Conservation (phyloP, 441 rosid genomes). For the Erodium trifolium region DNA sequence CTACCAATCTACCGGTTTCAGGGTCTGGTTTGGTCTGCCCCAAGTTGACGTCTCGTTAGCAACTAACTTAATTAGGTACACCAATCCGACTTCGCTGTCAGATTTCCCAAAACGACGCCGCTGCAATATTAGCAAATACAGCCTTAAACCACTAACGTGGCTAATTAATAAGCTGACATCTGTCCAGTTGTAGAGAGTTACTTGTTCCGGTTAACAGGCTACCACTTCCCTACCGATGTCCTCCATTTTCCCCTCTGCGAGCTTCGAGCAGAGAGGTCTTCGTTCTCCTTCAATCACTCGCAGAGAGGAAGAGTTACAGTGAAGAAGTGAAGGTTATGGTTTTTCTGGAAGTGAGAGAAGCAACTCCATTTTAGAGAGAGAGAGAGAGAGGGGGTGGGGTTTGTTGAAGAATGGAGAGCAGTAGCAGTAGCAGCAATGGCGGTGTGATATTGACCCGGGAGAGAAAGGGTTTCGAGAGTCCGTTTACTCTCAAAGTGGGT, state of each 20-base stretch:
- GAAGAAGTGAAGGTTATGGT: not conserved
- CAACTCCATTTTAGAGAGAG: not conserved
- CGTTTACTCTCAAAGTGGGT: slow-evolving; percentile 72
- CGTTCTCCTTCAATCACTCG: not conserved
- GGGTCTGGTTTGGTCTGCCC: not conserved
- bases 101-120: not conserved
- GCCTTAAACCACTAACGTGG: not conserved
- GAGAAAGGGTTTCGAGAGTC: slow-evolving; percentile 59
- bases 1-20: slow-evolving; percentile 4
- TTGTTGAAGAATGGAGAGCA: slow-evolving; percentile 34
- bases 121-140: not conserved
- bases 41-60: not conserved
- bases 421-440: not conserved
- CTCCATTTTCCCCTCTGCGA: not conserved
- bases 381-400: slow-evolving; percentile 4
- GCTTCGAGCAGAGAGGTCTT: not conserved
- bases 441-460: slow-evolving; percentile 32
- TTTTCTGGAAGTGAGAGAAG: not conserved
- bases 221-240: not conserved
- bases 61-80: too few relatives aligned
- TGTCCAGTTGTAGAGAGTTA: not conserved
- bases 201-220: not conserved
- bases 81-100: not conserved
- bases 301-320: not conserved
- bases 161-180: not conserved